Evolutionary conservation across 2,329 filamentous ascomycete genomes (phyloP), one percentile per base, ranked within the genome.

Genomic region (Uncinocarpus reesii): DNA sequence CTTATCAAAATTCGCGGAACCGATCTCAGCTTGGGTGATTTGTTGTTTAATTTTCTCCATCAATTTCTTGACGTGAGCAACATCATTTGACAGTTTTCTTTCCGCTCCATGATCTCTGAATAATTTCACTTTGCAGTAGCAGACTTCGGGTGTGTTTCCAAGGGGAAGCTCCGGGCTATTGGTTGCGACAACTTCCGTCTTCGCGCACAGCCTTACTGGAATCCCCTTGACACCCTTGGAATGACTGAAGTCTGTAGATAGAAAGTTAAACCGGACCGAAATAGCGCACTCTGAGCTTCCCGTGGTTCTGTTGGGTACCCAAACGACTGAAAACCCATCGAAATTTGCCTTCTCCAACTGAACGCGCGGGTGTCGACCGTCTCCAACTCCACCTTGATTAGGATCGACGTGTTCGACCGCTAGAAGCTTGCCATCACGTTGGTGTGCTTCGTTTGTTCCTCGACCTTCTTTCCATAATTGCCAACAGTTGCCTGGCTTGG

Each of bases 191-290:
- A 81, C 67, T 54, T 84, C 83, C 0, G 92, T 96, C 67, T 96
- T 96, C 11, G 89, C 81, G 65, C 90, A 96, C 0, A 96, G 76
- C 48, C 92, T 76, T 3, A 98, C 89, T 0, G 92, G 90, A 55
- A 96, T 95, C 29, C 92, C 92, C 67, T 96, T 98, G 42, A 98
- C 92, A 38, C 92, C 92, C 62, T 98, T 98, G 7, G 92, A 96
- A 62, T 96, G 92, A 65, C 90, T 96, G 63, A 96, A 98, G 63
- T 98, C 92, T 7, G 92, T 98, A 0, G 92, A 98, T 0, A 98
- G 74, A 62, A 98, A 98, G 69, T 98, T 98, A 74, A 96, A 98
- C 38, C 92, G 85, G 10, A 96, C 86, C 7, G 88, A 84, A 48
- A 98, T 80, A 42, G 81, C 85, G 64, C 88, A 92, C 58, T 95